A percentile compares a stretch with the other conserved stretches of the same genome.
phyloP scores from a whole-genome alignment of 345 rosid species.

The Acer negundo region DNA sequence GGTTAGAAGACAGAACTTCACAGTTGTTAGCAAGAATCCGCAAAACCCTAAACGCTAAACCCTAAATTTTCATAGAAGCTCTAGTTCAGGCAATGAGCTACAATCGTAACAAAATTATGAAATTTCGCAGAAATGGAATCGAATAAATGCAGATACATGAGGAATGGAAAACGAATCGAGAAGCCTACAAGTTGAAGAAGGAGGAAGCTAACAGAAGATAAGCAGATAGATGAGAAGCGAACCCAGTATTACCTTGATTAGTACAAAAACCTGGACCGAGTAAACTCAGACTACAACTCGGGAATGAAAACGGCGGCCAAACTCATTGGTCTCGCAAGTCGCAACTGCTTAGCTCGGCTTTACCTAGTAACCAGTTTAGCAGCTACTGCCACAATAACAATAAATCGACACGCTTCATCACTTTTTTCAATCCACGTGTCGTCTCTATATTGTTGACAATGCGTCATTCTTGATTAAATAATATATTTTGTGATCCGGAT shows the following conservation, averaged over 20 bases:
- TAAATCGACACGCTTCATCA: too few species aligned
- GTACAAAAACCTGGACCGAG: not conserved
- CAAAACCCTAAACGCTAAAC: conserved; percentile 34
- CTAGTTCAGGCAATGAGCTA: not conserved
- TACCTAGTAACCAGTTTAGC: not conserved
- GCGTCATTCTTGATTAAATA: not conserved
- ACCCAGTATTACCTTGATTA: conserved; percentile 5
- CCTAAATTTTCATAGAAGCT: conserved; percentile 23
- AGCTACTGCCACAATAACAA: not conserved
- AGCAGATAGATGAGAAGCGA: not conserved
- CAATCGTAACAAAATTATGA: conserved; percentile 4
- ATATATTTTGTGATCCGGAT: too few species aligned
- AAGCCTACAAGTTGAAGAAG: conserved; percentile 1
- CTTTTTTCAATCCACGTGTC: conserved; percentile 9
- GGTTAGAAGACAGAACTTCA: not conserved
- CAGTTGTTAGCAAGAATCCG: not conserved
- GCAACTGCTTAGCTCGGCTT: not conserved
- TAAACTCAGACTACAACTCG: conserved; percentile 13
- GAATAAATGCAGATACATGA: not conserved
- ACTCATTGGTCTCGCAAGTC: not conserved
- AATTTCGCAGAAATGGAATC: not conserved
- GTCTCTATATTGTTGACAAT: not conserved
- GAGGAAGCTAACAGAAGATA: too few species aligned
- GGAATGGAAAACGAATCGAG: not conserved
- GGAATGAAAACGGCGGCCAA: conserved; percentile 12